These are phyloP conservation scores for Mollisia scopiformis DNA, from an alignment of 2,329 filamentous ascomycete species.

Conservation along the genomic window DNA sequence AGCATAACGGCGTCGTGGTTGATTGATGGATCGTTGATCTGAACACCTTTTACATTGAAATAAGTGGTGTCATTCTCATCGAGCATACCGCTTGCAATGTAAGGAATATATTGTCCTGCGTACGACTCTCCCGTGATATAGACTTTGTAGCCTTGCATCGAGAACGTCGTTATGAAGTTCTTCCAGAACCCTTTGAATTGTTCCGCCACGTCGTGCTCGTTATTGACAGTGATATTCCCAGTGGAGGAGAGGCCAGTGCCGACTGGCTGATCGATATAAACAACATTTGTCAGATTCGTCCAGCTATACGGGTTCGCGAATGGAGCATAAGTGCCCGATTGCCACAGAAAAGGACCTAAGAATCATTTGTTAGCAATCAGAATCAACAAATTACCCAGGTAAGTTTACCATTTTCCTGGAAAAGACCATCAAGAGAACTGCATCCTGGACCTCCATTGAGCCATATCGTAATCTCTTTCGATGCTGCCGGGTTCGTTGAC, in stretches of 20 bases:
- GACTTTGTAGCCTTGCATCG: slow-evolving; percentile 57
- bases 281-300: slow-evolving; percentile 33
- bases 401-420: slow-evolving; percentile 50
- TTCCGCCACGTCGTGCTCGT: slow-evolving; percentile 54
- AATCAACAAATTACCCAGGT: neutral
- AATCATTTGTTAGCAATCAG: neutral
- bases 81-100: slow-evolving; percentile 55
- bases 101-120: slow-evolving; percentile 49
- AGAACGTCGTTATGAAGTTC: slow-evolving; percentile 63
- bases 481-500: slow-evolving; percentile 48
- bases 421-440: slow-evolving; percentile 91
- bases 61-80: slow-evolving; percentile 52
- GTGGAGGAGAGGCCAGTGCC: slow-evolving; percentile 49
- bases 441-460: slow-evolving; percentile 95
- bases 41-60: slow-evolving; percentile 60
- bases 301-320: slow-evolving; percentile 33
- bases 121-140: slow-evolving; percentile 68
- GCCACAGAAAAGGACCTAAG: slow-evolving; percentile 31
- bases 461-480: slow-evolving; percentile 67
- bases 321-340: slow-evolving; percentile 32
- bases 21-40: slow-evolving; percentile 65
- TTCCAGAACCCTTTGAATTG: slow-evolving; percentile 66
- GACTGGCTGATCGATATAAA: slow-evolving; percentile 36
- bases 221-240: slow-evolving; percentile 53
- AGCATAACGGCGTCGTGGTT: slow-evolving; percentile 36